Conservation (phyloP, 768 basidiomycete species). For the Collybiopsis confluens region DNA sequence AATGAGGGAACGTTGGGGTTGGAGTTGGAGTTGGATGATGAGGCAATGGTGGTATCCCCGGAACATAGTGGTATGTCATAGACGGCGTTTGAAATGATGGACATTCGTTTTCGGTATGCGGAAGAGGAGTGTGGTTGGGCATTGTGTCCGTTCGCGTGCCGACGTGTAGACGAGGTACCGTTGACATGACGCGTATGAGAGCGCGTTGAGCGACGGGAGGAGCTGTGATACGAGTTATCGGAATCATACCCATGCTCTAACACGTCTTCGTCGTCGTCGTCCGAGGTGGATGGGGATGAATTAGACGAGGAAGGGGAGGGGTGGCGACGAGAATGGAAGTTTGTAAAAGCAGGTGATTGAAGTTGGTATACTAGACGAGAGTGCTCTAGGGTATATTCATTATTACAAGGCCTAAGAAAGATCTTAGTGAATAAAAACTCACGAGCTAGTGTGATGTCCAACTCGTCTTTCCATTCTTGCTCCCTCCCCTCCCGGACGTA, state of each 20-base stretch:
- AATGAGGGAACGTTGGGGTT: neutral
- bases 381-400: slow-evolving; percentile 42
- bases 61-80: neutral
- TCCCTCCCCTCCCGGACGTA: slow-evolving; percentile 48
- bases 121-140: neutral
- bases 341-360: slow-evolving; percentile 20
- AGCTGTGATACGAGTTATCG: neutral
- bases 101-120: neutral
- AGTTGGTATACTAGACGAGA: slow-evolving; percentile 60
- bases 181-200: neutral
- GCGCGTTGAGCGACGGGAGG: neutral
- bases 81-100: neutral
- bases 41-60: neutral
- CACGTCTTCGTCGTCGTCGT: neutral
- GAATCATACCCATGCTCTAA: neutral
- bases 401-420: neutral
- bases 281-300: neutral
- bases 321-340: neutral
- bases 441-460: slow-evolving; percentile 74
- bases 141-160: neutral
- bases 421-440: slow-evolving; percentile 19
- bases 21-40: neutral
- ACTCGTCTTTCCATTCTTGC: slow-evolving; percentile 42
- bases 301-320: neutral
- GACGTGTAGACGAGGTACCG: neutral